Evolutionary conservation across 768 basidiomycete species (phyloP), one percentile per base, ranked within the genome.

Genomic region (Serendipita sp.): DNA sequence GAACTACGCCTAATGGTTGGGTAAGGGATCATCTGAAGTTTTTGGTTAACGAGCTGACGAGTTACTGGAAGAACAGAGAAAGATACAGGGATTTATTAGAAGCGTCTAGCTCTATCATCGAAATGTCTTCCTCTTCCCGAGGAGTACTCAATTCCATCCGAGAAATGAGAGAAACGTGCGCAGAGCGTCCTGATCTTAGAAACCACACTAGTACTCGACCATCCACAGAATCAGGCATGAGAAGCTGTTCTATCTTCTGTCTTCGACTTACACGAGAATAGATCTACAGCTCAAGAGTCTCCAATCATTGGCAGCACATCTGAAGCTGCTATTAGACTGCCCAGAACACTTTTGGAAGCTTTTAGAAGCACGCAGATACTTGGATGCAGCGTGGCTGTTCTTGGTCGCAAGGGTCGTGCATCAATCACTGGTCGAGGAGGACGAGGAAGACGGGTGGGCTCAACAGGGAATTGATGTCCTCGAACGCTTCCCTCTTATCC

Each of bases 261-360:
- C 11, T 61, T 31, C 65, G 50, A 62, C 50, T 22, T 42, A 33
- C 33, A 31, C 24, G 41, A 58, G 44, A 38, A 33, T 68, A 88
- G 89, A 90, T 69, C 72, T 78, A 28, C 84, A 88, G 67, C 70
- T 92, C 28, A 80, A 80, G 63, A 75, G 80, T 13, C 68, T 92
- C 43, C 90, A 90, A 67, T 73, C 82, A 5, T 78, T 93, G 17
- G 86, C 92, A 28, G 90, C 90, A 0, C 90, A 95, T 69, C 78
- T 96, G 68, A 95, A 94, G 71, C 74, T 96, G n/a, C 78, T 96
- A 17, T 74, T 96, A 3, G 93, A 96, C 72, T 85, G 90, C 7
- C 91, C 93, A 4, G 93, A 96, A 71, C 85, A 92, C 72, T 73
- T 96, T 22, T 96, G 93, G 88, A 80, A 88, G 2, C 77, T 93